A percentile compares a stretch with the other conserved stretches of the same genome.
Conservation (phyloP, 164 flowering plant genomes). For the Berberis vulgaris region DNA sequence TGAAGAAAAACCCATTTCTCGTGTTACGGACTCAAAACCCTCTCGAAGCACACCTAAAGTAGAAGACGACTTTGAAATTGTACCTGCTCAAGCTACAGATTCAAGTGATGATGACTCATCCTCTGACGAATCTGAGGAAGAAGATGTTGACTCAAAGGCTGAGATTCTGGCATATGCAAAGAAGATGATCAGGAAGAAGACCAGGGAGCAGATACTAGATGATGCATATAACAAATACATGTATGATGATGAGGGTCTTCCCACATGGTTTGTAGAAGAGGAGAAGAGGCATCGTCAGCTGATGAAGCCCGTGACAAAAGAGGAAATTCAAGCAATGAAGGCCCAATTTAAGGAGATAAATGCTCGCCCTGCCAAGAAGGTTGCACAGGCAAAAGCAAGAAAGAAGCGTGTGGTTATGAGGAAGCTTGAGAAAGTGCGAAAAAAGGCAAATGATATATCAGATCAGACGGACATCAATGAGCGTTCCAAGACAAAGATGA, state of each 20-base stretch:
- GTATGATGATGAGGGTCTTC: constrained; percentile 80
- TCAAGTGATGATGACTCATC: constrained; percentile 55
- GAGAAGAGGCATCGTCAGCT: constrained; percentile 62
- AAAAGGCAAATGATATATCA: constrained; percentile 73
- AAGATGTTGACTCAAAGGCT: constrained; percentile 56
- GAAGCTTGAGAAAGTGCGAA: constrained; percentile 68
- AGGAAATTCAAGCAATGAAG: constrained; percentile 73
- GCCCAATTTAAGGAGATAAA: constrained; percentile 84
- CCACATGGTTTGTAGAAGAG: constrained; percentile 88
- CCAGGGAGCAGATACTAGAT: constrained; percentile 68
- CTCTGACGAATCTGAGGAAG: constrained; percentile 53
- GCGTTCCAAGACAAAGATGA: constrained; percentile 66
- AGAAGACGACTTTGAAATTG: constrained; percentile 74
- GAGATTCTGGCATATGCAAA: constrained; percentile 74
- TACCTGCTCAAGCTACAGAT: constrained; percentile 76
- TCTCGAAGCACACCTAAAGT: constrained; percentile 14
- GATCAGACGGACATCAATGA: constrained; percentile 75
- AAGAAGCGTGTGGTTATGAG: constrained; percentile 73
- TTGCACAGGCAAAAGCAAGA: constrained; percentile 81
- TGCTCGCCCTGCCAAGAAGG: constrained; percentile 93
- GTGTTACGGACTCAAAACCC: constrained; percentile 1
- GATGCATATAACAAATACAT: constrained; percentile 79
- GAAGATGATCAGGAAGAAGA: constrained; percentile 83
- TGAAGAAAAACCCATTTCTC: background rate
- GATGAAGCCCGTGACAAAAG: constrained; percentile 73